A percentile compares a stretch with the other conserved stretches of the same genome.
Conservation (phyloP, 1,139 yeast genomes). For the Zygosaccharomyces pseudobailii region DNA sequence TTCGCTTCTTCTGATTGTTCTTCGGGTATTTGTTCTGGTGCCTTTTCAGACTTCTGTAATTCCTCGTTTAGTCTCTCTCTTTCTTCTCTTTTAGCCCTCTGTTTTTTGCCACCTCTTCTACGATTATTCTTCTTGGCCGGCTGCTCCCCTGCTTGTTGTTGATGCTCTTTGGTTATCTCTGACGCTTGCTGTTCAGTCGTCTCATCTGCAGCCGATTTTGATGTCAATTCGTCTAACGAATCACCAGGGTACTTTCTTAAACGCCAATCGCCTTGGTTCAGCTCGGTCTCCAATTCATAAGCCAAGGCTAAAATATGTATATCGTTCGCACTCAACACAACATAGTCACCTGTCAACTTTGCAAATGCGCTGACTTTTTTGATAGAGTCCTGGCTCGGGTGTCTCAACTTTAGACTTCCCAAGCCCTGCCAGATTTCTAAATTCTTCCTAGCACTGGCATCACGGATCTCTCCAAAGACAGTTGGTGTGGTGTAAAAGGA, state of each 20-base stretch:
- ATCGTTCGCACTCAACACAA: slow-evolving; percentile 87
- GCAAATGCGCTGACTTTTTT: slow-evolving; percentile 71
- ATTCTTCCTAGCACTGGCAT: slow-evolving; percentile 77
- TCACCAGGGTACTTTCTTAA: slow-evolving; percentile 74
- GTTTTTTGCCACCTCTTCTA: slow-evolving; percentile 62
- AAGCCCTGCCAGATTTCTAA: slow-evolving; percentile 71
- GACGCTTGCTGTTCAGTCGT: not conserved
- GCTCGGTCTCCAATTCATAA: slow-evolving; percentile 75
- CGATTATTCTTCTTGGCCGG: slow-evolving; percentile 42
- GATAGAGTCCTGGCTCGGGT: slow-evolving; percentile 64
- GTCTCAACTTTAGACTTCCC: slow-evolving; percentile 52
- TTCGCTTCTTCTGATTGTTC: slow-evolving; percentile 13
- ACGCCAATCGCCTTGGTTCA: slow-evolving; percentile 62
- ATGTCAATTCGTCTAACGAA: slow-evolving; percentile 21
- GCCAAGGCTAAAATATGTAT: slow-evolving; percentile 87
- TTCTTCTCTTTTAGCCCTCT: slow-evolving; percentile 50
- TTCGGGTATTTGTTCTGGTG: slow-evolving; percentile 14
- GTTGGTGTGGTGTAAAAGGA: slow-evolving; percentile 86
- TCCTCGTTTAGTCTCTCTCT: slow-evolving; percentile 11
- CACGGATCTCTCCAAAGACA: slow-evolving; percentile 79
- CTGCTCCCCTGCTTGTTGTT: not conserved
- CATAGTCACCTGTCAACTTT: slow-evolving; percentile 82
- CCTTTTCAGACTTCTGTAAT: slow-evolving; percentile 7
- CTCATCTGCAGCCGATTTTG: slow-evolving; percentile 15
- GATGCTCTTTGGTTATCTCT: slow-evolving; percentile 2